phyloP scores from a whole-genome alignment of 257 asterid species.

The Ophiorrhiza pumila region DNA sequence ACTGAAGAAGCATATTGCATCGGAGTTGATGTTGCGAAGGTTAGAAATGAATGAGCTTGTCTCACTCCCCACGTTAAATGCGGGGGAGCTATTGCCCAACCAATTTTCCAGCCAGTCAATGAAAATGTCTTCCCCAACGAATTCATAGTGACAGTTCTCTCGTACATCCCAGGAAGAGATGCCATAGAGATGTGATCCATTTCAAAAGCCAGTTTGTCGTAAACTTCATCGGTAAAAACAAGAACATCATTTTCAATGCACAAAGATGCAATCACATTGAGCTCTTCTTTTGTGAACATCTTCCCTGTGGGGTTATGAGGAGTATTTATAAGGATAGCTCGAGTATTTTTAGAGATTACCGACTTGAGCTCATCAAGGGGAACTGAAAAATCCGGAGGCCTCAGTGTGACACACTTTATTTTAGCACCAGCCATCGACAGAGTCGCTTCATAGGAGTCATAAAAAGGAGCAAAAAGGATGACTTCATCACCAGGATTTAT shows the following conservation, averaged over 20 bases:
- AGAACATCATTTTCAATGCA: constrained; percentile 77
- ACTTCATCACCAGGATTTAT: constrained; percentile 97
- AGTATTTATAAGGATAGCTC: constrained; percentile 82
- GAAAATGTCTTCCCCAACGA: constrained; percentile 97
- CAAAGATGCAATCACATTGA: constrained; percentile 53
- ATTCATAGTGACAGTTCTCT: constrained; percentile 77
- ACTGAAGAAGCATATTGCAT: constrained; percentile 85
- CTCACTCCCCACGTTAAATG: constrained; percentile 92
- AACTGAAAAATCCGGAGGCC: constrained; percentile 75
- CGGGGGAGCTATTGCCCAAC: constrained; percentile 96
- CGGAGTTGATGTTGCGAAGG: constrained; percentile 93
- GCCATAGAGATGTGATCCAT: constrained; percentile 91
- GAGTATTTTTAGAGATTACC: constrained; percentile 59
- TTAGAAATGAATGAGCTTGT: constrained; percentile 84
- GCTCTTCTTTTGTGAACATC: constrained; percentile 81
- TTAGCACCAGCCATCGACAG: constrained; percentile 96
- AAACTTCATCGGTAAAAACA: constrained; percentile 82
- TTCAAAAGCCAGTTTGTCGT: constrained; percentile 86
- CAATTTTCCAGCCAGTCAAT: constrained; percentile 93
- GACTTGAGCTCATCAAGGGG: constrained; percentile 82
- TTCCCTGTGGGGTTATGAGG: constrained; percentile 98
- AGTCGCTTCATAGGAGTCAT: constrained; percentile 93
- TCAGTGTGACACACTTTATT: constrained; percentile 57
- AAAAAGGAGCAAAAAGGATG: constrained; percentile 85
- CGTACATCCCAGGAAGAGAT: constrained; percentile 85